These are phyloP conservation scores for Ceratobasidium sp. DNA, from an alignment of 1,284 basidiomycete species.

Conservation along the genomic window DNA sequence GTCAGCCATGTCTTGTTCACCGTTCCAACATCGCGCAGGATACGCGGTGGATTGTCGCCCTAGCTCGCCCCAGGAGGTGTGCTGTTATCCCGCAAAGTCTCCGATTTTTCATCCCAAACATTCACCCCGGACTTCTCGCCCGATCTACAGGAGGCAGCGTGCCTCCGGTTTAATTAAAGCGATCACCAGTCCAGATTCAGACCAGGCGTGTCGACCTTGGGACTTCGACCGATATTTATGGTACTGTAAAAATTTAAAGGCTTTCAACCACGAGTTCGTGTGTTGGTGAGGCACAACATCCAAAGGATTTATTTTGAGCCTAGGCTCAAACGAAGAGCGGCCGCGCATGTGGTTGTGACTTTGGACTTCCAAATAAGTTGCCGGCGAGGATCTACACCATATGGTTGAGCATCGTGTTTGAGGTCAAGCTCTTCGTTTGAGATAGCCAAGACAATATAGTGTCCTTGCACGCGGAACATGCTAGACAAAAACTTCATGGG, in stretches of 20 bases:
- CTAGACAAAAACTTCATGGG: neutral
- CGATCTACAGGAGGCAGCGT: neutral
- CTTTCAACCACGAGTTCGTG: neutral
- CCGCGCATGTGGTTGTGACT: slow-evolving; percentile 1
- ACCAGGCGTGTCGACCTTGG: neutral
- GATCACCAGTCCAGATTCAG: neutral
- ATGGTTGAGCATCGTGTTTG: neutral
- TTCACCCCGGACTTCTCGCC: neutral
- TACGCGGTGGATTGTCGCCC: slow-evolving; percentile 33
- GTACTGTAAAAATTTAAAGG: neutral
- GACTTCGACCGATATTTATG: neutral
- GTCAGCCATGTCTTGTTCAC: neutral
- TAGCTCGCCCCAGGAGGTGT: neutral
- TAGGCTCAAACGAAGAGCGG: neutral
- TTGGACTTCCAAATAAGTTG: neutral
- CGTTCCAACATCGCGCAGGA: neutral
- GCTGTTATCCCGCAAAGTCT: slow-evolving; percentile 32
- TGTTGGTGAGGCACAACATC: neutral
- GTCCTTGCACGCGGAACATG: neutral
- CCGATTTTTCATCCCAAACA: slow-evolving; percentile 21
- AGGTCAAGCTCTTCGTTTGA: neutral
- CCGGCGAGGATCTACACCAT: neutral
- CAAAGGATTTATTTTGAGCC: neutral
- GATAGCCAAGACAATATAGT: neutral
- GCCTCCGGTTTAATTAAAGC: slow-evolving; percentile 1